Percentiles rank a stretch among this genome's conserved stretches.
Conservation (phyloP, 2,329 filamentous ascomycete genomes). For the Penicillium sp. region DNA sequence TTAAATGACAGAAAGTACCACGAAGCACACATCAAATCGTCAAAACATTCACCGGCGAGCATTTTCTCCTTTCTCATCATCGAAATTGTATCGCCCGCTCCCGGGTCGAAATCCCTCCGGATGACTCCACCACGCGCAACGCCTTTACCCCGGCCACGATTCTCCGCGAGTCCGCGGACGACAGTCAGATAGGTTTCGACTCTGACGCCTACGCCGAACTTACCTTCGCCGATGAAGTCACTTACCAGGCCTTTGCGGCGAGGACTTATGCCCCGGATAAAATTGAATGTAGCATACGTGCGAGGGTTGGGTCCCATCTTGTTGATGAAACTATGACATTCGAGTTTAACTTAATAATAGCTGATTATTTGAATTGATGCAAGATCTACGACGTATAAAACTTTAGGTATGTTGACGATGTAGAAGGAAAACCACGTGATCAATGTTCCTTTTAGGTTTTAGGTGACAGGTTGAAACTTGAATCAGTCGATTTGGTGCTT, state of each 20-base stretch:
- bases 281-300: background rate
- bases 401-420: too few species aligned
- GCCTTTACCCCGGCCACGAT: slow-evolving; percentile 18
- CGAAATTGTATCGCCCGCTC: slow-evolving; percentile 19
- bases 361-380: background rate
- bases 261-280: slow-evolving; percentile 13
- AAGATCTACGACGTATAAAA: too few species aligned
- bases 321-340: background rate
- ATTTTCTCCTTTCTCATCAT: slow-evolving; percentile 20
- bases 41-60: slow-evolving; percentile 15
- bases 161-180: slow-evolving; percentile 13
- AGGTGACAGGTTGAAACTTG: too few species aligned
- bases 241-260: slow-evolving; percentile 13
- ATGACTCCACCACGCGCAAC: slow-evolving; percentile 13
- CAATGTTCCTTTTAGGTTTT: background rate
- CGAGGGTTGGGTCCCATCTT: background rate
- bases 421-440: background rate
- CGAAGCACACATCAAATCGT: slow-evolving; percentile 21
- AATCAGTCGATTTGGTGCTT: background rate
- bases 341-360: background rate
- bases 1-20: slow-evolving; percentile 21
- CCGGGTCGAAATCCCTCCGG: background rate
- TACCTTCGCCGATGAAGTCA: slow-evolving; percentile 16
- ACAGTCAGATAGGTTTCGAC: slow-evolving; percentile 17
- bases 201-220: slow-evolving; percentile 20